Evolutionary conservation across 2,329 filamentous ascomycete species (phyloP).

Genomic region (Chrysosporium keratinophilum): DNA sequence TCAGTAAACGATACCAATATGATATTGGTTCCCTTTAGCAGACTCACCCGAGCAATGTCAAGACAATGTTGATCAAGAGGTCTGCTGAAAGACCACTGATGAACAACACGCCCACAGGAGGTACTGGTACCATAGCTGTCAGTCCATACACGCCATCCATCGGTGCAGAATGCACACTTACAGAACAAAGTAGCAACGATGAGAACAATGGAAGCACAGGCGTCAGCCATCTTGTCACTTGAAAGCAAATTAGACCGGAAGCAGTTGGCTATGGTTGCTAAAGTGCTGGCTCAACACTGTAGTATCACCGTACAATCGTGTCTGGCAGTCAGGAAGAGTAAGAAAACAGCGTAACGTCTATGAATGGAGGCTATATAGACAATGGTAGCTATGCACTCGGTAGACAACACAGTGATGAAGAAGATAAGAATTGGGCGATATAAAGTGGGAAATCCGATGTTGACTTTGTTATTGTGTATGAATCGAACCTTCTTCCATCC

Average conservation of each 20-base stretch:
- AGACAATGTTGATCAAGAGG: slow-evolving; percentile 55
- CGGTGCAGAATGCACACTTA: slow-evolving; percentile 22
- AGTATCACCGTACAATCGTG: no score
- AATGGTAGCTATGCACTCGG: no score
- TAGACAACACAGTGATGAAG: not conserved
- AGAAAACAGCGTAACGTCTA: no score
- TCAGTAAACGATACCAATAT: not conserved
- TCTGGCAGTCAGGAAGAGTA: no score
- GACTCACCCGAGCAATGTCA: slow-evolving; percentile 53
- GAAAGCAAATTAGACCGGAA: not conserved
- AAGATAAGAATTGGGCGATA: not conserved
- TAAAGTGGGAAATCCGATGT: not conserved
- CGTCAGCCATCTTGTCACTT: slow-evolving; percentile 17
- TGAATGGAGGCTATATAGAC: no score
- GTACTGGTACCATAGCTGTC: slow-evolving; percentile 40
- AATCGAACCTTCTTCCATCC: not conserved
- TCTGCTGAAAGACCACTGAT: slow-evolving; percentile 57
- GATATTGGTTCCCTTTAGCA: not conserved
- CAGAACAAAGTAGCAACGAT: slow-evolving; percentile 40
- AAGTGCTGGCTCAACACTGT: no score
- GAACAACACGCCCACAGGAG: slow-evolving; percentile 53
- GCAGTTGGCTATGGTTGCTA: not conserved
- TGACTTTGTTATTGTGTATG: not conserved
- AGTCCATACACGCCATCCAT: not conserved
- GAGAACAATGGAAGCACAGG: slow-evolving; percentile 33